These are phyloP conservation scores for Plasmodium sp. DNA, from an alignment of 169 alveolate species.

Conservation along the genomic window DNA sequence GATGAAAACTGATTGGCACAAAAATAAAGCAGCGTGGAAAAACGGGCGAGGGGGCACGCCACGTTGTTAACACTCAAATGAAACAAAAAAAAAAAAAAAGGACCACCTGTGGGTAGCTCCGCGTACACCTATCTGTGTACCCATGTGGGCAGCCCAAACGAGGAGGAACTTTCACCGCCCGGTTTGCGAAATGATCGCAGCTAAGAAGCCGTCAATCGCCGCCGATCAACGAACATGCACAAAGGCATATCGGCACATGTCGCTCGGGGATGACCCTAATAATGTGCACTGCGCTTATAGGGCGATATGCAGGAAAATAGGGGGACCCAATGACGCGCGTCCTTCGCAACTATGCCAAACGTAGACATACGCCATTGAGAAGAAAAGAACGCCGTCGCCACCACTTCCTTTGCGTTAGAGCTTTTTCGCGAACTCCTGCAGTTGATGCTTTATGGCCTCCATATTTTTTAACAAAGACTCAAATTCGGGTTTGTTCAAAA, in stretches of 20 bases:
- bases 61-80: neutral
- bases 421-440: constrained; percentile 67
- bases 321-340: neutral
- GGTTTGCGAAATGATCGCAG: neutral
- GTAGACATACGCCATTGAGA: neutral
- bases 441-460: constrained; percentile 34
- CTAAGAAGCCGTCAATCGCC: neutral
- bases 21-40: neutral
- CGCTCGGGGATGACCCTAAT: neutral
- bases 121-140: neutral
- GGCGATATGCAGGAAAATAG: neutral
- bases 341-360: neutral
- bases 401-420: neutral
- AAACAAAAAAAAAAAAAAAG: neutral
- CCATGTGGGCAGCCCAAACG: neutral
- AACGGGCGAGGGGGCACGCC: neutral
- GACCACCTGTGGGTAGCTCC: neutral
- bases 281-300: neutral
- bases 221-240: neutral
- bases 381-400: neutral
- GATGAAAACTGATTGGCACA: neutral
- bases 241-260: neutral
- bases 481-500: constrained; percentile 61
- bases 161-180: neutral
- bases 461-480: constrained; percentile 55